Evolutionary conservation across 306 rosid species (phyloP), one percentile per base, ranked within the genome.

Genomic region (Betula pendula): DNA sequence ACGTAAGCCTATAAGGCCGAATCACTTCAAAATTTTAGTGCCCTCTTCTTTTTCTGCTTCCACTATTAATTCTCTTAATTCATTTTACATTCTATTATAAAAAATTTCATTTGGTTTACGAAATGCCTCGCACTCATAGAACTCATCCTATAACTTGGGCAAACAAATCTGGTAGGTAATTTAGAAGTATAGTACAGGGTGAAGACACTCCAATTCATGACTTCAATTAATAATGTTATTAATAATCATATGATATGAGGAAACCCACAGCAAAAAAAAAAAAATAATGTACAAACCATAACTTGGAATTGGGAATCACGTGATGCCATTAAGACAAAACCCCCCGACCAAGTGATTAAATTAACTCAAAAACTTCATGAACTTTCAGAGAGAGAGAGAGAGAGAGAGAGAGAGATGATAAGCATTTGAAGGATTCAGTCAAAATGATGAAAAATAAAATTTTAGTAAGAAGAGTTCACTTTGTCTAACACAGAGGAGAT

Each of bases 271-370:
- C 17, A n/a, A 50, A 63, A 49, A 67, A 65, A 70, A 66, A 70
- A 56, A 49, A 31, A 75, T 70, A 71, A 62, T 73, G 84, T 67
- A 48, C 90, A 86, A 78, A 79, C 93, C 84, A 96, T 80, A 76
- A 88, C 98, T 92, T 79, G 96, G 99, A 96, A 90, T 82, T 92
- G 88, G 96, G 88, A 95, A 86, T 85, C 99, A 95, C 97, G 97
- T 95, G 99, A 91, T 83, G 84, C 89, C 97, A 87, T 91, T 88
- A 85, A 90, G 97, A 92, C 96, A 92, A 96, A 89, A 81, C 82
- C 84, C 75, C 92, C 97, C 98, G 97, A 92, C 97, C 97, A 96
- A 91, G 92, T 89, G 93, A 89, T 85, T 91, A 91, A 78, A 84
- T 89, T 85, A 92, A 71, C 78, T 72, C 76, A 80, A 71, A 38